phyloP scores from a whole-genome alignment of 2,329 filamentous ascomycete species.

The Fusarium subtropicale region DNA sequence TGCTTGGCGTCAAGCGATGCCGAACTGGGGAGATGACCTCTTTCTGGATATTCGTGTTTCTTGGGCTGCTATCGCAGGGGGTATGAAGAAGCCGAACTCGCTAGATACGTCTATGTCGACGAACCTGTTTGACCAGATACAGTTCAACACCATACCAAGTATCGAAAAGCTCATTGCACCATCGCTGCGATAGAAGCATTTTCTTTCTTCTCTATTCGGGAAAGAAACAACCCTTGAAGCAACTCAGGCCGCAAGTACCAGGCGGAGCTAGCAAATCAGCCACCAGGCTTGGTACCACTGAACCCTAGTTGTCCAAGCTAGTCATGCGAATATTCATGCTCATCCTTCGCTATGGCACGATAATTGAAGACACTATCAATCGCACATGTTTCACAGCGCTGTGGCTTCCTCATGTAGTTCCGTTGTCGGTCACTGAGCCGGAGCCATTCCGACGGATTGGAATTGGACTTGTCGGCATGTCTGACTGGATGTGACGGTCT shows the following conservation, averaged over 20 bases:
- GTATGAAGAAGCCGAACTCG: not conserved
- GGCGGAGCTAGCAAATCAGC: constrained; percentile 20
- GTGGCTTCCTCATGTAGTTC: constrained; percentile 28
- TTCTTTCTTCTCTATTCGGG: not conserved
- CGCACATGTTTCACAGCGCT: not conserved
- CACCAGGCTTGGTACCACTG: constrained; percentile 8
- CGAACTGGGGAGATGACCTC: not conserved
- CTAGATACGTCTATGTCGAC: not conserved
- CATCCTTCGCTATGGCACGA: not conserved
- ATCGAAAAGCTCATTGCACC: not conserved
- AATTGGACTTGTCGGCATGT: constrained; percentile 31
- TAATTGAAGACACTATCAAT: constrained; percentile 5
- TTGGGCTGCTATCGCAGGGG: not conserved
- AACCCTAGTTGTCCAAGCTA: not conserved
- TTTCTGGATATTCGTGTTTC: constrained; percentile 5
- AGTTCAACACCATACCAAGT: not conserved
- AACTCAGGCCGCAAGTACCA: constrained; percentile 33
- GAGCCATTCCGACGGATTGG: constrained; percentile 2
- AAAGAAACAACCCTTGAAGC: constrained; percentile 4
- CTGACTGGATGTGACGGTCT: constrained; percentile 10
- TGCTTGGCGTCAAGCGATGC: not conserved
- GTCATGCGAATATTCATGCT: constrained; percentile 15
- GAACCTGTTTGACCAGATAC: too few relatives aligned
- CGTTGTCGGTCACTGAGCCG: constrained; percentile 28
- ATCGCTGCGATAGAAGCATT: not conserved